Percentiles rank a stretch among this genome's conserved stretches.
Conservation (phyloP, 805 yeast genomes). For the Hanseniaspora jakobsenii region DNA sequence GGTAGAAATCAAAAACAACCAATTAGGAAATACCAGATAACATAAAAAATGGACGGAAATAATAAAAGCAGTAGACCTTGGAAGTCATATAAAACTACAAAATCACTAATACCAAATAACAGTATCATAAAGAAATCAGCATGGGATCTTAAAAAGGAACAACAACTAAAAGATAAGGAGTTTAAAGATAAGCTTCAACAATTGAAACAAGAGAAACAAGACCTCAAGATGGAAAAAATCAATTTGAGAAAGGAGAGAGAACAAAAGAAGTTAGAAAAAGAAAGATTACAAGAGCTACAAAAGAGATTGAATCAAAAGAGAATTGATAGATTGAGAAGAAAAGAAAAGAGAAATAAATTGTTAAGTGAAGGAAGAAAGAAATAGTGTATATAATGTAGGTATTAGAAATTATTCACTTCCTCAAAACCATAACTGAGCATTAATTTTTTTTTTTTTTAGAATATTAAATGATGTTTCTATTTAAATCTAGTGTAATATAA, state of each 20-base stretch:
- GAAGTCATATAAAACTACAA: slow-evolving; percentile 60
- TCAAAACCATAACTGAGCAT: too few relatives aligned
- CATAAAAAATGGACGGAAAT: slow-evolving; percentile 30
- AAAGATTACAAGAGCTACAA: slow-evolving; percentile 72
- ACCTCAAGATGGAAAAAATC: slow-evolving; percentile 41
- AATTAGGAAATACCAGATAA: background rate
- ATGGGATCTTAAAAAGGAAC: slow-evolving; percentile 58
- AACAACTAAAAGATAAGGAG: slow-evolving; percentile 52
- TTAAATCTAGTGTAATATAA: too few relatives aligned
- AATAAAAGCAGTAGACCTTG: slow-evolving; percentile 59
- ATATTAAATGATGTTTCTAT: too few relatives aligned
- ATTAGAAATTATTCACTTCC: too few relatives aligned
- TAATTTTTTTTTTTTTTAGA: too few relatives aligned
- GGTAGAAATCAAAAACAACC: background rate
- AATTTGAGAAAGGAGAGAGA: slow-evolving; percentile 57
- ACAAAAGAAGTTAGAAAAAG: slow-evolving; percentile 75
- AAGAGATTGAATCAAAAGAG: slow-evolving; percentile 83
- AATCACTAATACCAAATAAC: slow-evolving; percentile 20
- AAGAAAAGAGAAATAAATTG: slow-evolving; percentile 89
- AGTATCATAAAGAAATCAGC: slow-evolving; percentile 30
- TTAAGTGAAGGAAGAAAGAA: slow-evolving; percentile 64
- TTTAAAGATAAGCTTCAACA: slow-evolving; percentile 57
- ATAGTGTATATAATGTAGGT: too few relatives aligned
- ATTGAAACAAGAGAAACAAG: slow-evolving; percentile 66
- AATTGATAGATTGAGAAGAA: slow-evolving; percentile 77